Evolutionary conservation across 768 basidiomycete genomes (phyloP), one percentile per base, ranked within the genome.

Genomic region (Leucosporidium yakuticum): DNA sequence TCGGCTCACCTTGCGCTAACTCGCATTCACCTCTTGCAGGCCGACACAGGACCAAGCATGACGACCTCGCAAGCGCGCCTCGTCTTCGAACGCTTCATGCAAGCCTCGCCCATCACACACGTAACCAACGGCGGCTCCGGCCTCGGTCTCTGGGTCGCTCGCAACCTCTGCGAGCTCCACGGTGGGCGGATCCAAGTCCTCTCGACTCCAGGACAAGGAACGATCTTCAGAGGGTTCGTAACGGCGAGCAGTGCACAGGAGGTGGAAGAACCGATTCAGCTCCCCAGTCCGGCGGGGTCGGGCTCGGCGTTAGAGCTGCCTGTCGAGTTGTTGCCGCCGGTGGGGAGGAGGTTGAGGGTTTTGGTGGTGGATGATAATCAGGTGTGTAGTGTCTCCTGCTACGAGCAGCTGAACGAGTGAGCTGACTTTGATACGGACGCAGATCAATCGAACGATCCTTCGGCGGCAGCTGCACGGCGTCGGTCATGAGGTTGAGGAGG

Each of bases 41-140:
- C 64, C 29, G 77, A 77, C 59, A 76, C 78, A 0, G 77, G 78
- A 14, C 77, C 78, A 1, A 78, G 79, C 23, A 71, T 79, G 64
- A 69, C 74, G 2, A 69, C 73, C 12, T 74, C 75, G n/a, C 76
- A 77, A 61, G 67, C 76, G 23, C 64, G 72, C 0, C 69, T 72
- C 48, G 63, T 79, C 23, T 79, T 79, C 68, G 73, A 77, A 47
- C 65, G 75, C 15, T 77, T 78, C 66, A 69, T 70, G 54, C 74
- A 78, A 71, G 74, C 73, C 6, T 77, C 75, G 23, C 75, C 76
- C 21, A 73, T 77, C 70, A 77, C 75, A 2, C 76, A 76, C 60
- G 75, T 75, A 23, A 71, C 75, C 27, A 78, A 75, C 65, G 79
- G 78, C 5, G 79, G 79, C 14, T 73, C 70, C 17, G 79, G 79